Evolutionary conservation across 148 eudicot genomes (phyloP).

Genomic region (Diospyros lotus): DNA sequence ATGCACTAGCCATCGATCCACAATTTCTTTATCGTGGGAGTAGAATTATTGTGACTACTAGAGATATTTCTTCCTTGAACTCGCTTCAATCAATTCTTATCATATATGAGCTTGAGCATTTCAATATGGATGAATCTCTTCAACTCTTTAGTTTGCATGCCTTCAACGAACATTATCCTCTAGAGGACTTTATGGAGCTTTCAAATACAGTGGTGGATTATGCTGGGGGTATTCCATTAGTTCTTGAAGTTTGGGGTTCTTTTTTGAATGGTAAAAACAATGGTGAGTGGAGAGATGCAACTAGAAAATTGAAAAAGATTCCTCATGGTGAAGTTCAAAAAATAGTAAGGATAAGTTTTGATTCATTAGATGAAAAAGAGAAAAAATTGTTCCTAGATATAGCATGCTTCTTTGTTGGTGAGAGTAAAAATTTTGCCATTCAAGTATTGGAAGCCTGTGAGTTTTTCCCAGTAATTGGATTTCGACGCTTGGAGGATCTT

Average conservation of each 20-base stretch:
- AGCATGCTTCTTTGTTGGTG: neutral
- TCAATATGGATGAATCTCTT: too few species aligned
- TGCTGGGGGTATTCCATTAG: neutral
- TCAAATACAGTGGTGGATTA: neutral
- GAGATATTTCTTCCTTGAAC: too few species aligned
- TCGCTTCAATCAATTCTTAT: too few species aligned
- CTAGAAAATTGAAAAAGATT: neutral
- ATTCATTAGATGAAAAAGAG: neutral
- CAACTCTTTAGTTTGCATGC: neutral
- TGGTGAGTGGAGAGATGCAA: neutral
- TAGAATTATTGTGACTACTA: too few species aligned
- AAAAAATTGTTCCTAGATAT: constrained; percentile 4
- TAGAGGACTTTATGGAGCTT: neutral
- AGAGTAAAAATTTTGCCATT: neutral
- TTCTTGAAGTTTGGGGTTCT: neutral
- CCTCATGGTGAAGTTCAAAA: constrained; percentile 8
- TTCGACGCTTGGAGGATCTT: neutral
- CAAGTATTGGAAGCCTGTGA: neutral
- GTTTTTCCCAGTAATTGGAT: constrained; percentile 5
- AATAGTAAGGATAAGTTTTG: constrained; percentile 2
- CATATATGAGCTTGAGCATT: too few species aligned
- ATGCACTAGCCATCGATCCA: too few species aligned
- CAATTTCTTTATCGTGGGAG: too few species aligned
- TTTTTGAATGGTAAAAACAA: neutral
- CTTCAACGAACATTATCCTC: neutral